Evolutionary conservation across 2,329 filamentous ascomycete species (phyloP), one percentile per base, ranked within the genome.

Genomic region (Arthrobotrys sphaeroides): DNA sequence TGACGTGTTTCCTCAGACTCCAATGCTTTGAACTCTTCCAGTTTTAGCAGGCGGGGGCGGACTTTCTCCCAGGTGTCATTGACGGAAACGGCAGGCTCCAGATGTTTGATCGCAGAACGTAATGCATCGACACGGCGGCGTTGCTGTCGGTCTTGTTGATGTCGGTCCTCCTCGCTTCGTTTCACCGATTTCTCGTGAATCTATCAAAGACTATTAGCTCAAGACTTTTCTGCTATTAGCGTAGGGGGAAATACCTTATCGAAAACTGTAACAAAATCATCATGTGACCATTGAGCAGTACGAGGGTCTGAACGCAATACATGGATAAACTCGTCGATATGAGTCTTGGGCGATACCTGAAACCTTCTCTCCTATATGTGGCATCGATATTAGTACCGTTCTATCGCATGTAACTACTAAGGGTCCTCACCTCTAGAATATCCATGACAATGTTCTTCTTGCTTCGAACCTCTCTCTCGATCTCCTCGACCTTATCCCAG

Each of bases 401-500:
- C n/a, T 22, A 68, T 6, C 20, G 45, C 7, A 20, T 20, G 3
- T 31, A 13, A 61, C 13, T 47, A 38, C 59, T 42, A 20, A 2
- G n/a, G 13, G 9, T 12, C 84, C 90, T 85, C 83, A 95, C 92
- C 86, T 96, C 92, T 79, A 97, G 86, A 78, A 95, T 92, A 83
- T 97, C 93, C 78, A 95, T 85, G 40, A 96, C 91, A 81, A 93
- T 89, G 81, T 95, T 96, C 76, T 92, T 87, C 55, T 90, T 90
- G 57, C 88, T 90, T 76, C 94, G 90, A 53, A 97, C 85, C n/a
- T 90, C 89, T 70, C 91, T 89, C 81, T 99, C 94, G 82, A 98
- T 93, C 82, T 97, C 93, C 82, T 98, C 95, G 24, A 98, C 87
- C 53, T 94, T 85, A 82, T 99, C 95, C 93, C 94, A 97, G 84